Base-by-base conservation (phyloP, 2,329 filamentous ascomycete genomes). In the Trichoderma sp. region DNA sequence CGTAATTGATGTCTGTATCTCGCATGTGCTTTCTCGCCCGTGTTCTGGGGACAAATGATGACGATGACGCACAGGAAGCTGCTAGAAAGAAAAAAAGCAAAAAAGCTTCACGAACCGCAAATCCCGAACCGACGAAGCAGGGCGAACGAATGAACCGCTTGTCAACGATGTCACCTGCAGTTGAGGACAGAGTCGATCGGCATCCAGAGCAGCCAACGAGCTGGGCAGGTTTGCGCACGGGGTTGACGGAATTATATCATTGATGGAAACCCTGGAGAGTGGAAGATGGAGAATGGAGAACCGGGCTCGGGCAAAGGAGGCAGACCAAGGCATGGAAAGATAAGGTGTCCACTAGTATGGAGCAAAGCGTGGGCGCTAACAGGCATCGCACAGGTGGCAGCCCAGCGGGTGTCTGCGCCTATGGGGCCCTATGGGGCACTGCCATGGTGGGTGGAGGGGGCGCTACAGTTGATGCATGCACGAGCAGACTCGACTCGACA, bases 171-270 rank as follows among this genome's bases (percentile, higher is more conserved):
- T 21, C 45, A 53, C n/a, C n/a, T 21, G 45, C 45, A 53, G 45
- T 11, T 5, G n/a, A 50, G 45, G 45, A 14, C 45, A 18, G 21
- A 38, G 24, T 56, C 3, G 72, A 68, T 59, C 21, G 27, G 56
- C 65, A 69, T 33, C 16, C 29, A 59, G 16, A 41, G 53, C 60
- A 74, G 31, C 74, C 74, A 75, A 75, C 67, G 67, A 62, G 71
- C 41, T 66, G 2, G 45, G 71, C 62, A 38, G 33, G 50, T 16
- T 7, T 12, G 33, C 41, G 71, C 71, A 74, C 71, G 62, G 69
- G 18, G 71, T 18, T 63, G 4, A 14, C 27, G 38, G 9, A 14
- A 50, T 63, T 72, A 72, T 72, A 72, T 72, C 68, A 72, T 72
- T 53, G 59, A 29, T 14, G 50, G 50, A 4, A 24, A 67, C 21